Evolutionary conservation across 2,329 filamentous ascomycete genomes (phyloP), one percentile per base, ranked within the genome.

Genomic region (Sporothrix brunneoviolacea): DNA sequence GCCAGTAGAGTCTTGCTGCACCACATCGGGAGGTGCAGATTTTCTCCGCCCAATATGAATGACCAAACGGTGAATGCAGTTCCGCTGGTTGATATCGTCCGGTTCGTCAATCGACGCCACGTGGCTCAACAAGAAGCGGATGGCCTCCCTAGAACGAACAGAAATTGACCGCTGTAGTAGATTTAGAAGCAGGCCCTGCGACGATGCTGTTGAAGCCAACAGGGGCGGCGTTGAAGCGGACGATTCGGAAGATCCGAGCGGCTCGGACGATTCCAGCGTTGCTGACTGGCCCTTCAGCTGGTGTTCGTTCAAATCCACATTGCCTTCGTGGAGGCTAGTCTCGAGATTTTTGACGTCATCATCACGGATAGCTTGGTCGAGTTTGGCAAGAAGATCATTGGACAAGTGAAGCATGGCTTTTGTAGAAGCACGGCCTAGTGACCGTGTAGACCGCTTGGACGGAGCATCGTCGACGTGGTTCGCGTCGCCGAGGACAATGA

Each of bases 81-180:
- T 98, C 12, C 93, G 84, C 60, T 86, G 84, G 68, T 97, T 95
- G 63, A 98, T 89, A 62, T 97, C 93, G 58, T 95, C 88, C 3
- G 86, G 80, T 62, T 95, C 91, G 44, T 95, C 83, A 3, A 97
- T 75, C 1, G 79, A 83, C 39, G 82, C 77, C 46, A 93, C 75
- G 37, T 82, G 77, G 10, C 73, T 69, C 3, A 98, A 67, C 1
- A 97, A 75, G 52, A 77, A 78, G n/a, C 77, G 70, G 44, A 96
- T 86, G 61, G 82, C 90, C 21, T 73, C 68, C 60, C 78, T 84
- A 0, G 87, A 80, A 45, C 81, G 80, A 51, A 77, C 78, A 3
- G 86, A 84, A 51, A 93, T 88, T 1, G 86, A 78, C 54, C 88
- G 75, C 68, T 95, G 84, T 51, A 95, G 68, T 48, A 93, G 71